Conservation (phyloP, 179 eudicot species). For the Spinacia oleracea region DNA sequence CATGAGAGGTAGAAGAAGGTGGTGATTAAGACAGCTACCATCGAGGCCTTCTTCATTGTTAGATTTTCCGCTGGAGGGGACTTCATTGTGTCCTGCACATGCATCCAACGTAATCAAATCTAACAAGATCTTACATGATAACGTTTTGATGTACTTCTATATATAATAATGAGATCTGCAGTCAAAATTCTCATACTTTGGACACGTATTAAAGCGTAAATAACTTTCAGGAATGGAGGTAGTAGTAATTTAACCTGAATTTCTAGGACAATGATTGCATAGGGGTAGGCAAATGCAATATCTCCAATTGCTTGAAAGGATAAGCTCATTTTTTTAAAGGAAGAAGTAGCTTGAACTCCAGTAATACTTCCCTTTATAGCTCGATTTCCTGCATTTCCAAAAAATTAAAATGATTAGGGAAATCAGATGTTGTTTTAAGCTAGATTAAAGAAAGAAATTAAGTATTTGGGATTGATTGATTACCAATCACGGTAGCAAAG, state of each 20-base stretch:
- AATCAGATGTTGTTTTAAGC: background rate
- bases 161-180: no score
- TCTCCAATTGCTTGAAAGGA: slow-evolving; percentile 64
- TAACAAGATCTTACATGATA: no score
- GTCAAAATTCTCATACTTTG: no score
- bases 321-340: slow-evolving; percentile 42
- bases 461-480: no score
- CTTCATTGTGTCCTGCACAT: slow-evolving; percentile 50
- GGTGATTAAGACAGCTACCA: slow-evolving; percentile 37
- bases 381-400: slow-evolving; percentile 43
- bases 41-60: slow-evolving; percentile 54
- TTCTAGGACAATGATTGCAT: slow-evolving; percentile 53
- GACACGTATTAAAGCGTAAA: no score
- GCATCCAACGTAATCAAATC: background rate
- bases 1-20: slow-evolving; percentile 58
- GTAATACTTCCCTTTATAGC: slow-evolving; percentile 51
- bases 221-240: no score
- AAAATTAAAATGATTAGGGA: background rate
- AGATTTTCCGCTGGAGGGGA: slow-evolving; percentile 47
- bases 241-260: slow-evolving; percentile 59
- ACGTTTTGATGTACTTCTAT: no score
- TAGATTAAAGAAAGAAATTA: background rate
- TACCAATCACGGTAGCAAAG: slow-evolving; percentile 52
- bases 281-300: slow-evolving; percentile 68
- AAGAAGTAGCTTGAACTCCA: slow-evolving; percentile 43